phyloP scores from a whole-genome alignment of 2,329 filamentous ascomycete genomes.

The Aspergillus sp. region DNA sequence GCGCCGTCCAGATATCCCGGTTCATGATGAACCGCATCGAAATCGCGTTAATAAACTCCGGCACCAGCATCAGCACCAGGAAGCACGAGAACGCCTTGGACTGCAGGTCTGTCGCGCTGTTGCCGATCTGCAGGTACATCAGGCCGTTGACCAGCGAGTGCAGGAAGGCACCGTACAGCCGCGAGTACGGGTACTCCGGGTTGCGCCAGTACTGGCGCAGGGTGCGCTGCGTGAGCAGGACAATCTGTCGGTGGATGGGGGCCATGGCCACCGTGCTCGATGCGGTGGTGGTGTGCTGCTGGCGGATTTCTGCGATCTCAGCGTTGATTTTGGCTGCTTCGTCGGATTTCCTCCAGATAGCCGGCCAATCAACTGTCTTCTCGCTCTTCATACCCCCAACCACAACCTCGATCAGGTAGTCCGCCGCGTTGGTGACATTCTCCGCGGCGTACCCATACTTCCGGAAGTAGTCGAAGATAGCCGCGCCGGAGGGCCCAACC shows the following conservation, averaged over 20 bases:
- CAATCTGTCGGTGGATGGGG: constrained; percentile 58
- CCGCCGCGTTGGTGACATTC: constrained; percentile 58
- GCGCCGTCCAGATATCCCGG: constrained; percentile 64
- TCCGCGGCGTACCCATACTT: constrained; percentile 60
- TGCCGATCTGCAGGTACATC: constrained; percentile 66
- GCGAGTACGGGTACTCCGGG: constrained; percentile 70
- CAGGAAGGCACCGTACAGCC: constrained; percentile 65
- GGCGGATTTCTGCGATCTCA: constrained; percentile 60
- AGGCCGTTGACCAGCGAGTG: constrained; percentile 71
- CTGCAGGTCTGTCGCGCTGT: constrained; percentile 65
- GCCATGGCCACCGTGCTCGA: constrained; percentile 34
- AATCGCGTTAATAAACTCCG: constrained; percentile 66
- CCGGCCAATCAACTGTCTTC: constrained; percentile 61
- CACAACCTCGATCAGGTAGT: constrained; percentile 60
- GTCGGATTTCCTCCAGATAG: constrained; percentile 63
- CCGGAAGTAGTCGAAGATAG: constrained; percentile 63
- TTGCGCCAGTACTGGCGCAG: constrained; percentile 70
- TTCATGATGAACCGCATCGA: constrained; percentile 70
- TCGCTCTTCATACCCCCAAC: constrained; percentile 53
- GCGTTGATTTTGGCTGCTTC: constrained; percentile 56
- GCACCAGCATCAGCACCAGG: constrained; percentile 60
- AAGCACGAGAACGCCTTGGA: constrained; percentile 66
- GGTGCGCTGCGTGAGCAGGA: constrained; percentile 63
- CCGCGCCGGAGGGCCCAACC: constrained; percentile 60
- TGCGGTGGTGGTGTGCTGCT: constrained; percentile 45